A percentile compares a stretch with the other conserved stretches of the same genome.
Conservation (phyloP, 169 alveolate species). For the Cryptosporidium ryanae region DNA sequence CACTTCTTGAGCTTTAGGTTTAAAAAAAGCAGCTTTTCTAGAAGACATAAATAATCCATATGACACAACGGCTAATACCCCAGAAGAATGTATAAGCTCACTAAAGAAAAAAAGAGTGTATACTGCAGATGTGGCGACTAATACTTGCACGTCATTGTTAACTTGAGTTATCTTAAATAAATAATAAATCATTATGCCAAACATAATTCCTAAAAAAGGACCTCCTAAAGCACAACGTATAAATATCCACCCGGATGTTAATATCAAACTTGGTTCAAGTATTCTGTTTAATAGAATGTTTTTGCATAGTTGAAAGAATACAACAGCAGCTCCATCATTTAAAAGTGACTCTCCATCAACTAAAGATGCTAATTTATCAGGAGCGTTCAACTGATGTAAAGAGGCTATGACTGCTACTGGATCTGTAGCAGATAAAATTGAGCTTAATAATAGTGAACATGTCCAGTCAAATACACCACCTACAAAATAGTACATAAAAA, state of each 20-base stretch:
- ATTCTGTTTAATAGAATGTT: conserved; percentile 37
- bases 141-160: conserved; percentile 41
- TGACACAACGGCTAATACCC: conserved; percentile 78
- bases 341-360: conserved; percentile 80
- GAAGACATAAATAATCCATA: conserved; percentile 79
- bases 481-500: conserved; percentile 75
- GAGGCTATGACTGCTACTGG: conserved; percentile 82
- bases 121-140: conserved; percentile 42
- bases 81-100: conserved; percentile 73
- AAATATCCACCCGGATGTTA: conserved; percentile 76
- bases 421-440: conserved; percentile 80
- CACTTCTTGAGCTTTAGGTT: conserved; percentile 73
- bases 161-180: conserved; percentile 29
- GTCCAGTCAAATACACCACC: conserved; percentile 78
- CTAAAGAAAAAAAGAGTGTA: conserved; percentile 57
- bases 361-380: conserved; percentile 77
- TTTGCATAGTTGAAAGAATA: conserved; percentile 73
- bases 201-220: conserved; percentile 76
- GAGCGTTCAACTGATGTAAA: conserved; percentile 78
- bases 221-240: conserved; percentile 78
- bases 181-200: conserved; percentile 54
- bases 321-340: conserved; percentile 81
- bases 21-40: conserved; percentile 47
- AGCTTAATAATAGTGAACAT: conserved; percentile 78
- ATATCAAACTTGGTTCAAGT: conserved; percentile 62